phyloP scores from a whole-genome alignment of 805 yeast species.

The Monosporozyma siamensis region DNA sequence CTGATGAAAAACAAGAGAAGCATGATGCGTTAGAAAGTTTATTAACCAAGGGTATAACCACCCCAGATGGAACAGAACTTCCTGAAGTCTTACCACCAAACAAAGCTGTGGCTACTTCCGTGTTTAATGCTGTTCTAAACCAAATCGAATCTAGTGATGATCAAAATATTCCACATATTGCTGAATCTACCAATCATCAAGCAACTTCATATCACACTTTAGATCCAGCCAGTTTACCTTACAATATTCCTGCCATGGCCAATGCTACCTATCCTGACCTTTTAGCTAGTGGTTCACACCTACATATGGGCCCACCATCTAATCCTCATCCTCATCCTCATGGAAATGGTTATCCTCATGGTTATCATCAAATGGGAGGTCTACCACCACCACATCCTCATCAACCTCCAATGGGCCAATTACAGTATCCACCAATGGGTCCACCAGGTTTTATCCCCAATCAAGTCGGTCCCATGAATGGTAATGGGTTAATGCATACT shows the following conservation, averaged over 20 bases:
- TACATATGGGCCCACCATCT: slow-evolving; percentile 1
- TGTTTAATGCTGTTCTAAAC: slow-evolving; percentile 27
- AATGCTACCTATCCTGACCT: slow-evolving; percentile 4
- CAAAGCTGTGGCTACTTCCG: slow-evolving; percentile 24
- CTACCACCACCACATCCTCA: not conserved
- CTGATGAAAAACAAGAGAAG: not conserved
- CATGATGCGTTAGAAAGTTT: not conserved
- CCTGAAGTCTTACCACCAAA: slow-evolving; percentile 13
- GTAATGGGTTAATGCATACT: slow-evolving; percentile 7
- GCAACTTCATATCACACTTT: slow-evolving; percentile 6
- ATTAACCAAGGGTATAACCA: not conserved
- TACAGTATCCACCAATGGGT: not conserved
- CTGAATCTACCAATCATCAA: slow-evolving; percentile 6
- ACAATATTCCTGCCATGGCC: slow-evolving; percentile 20
- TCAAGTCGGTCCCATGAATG: slow-evolving; percentile 9
- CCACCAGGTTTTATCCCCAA: slow-evolving; percentile 1
- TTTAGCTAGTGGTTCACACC: slow-evolving; percentile 5
- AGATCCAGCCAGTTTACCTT: slow-evolving; percentile 21
- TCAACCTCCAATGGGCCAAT: slow-evolving; percentile 7
- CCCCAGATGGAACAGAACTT: slow-evolving; percentile 13
- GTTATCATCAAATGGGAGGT: too few relatives aligned
- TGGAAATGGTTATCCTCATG: slow-evolving; percentile 3
- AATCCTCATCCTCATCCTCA: slow-evolving; percentile 5
- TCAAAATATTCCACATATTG: slow-evolving; percentile 1
- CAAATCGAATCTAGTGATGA: slow-evolving; percentile 19